These are phyloP conservation scores for Ustulina deusta DNA, from an alignment of 2,329 filamentous ascomycete genomes.

Conservation along the genomic window DNA sequence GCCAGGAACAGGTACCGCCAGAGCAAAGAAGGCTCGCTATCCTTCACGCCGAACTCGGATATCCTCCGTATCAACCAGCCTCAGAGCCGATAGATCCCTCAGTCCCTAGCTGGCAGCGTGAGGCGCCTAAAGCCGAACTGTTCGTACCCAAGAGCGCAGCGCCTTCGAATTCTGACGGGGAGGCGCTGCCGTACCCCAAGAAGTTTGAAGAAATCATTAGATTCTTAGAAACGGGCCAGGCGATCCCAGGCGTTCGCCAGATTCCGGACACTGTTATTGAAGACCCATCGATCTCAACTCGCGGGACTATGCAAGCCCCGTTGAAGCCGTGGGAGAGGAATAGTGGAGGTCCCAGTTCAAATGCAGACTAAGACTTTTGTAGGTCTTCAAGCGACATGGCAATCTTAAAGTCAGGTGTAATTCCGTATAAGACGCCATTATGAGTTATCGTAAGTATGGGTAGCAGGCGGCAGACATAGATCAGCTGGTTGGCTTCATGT, in stretches of 20 bases:
- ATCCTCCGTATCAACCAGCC: conserved; percentile 18
- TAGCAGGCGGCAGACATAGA: background rate
- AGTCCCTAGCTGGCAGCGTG: conserved; percentile 51
- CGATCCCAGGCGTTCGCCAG: conserved; percentile 80
- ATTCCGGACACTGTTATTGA: conserved; percentile 77
- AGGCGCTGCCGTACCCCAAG: conserved; percentile 70
- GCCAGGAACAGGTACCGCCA: conserved; percentile 24
- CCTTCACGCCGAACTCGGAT: conserved; percentile 32
- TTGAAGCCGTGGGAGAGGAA: conserved; percentile 74
- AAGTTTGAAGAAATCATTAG: conserved; percentile 81
- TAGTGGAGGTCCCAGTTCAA: background rate
- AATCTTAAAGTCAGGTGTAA: background rate
- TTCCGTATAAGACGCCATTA: background rate
- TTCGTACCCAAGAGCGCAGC: conserved; percentile 46
- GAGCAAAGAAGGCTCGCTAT: conserved; percentile 36
- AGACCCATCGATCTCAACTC: conserved; percentile 61
- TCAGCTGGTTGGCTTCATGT: background rate
- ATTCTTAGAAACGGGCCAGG: conserved; percentile 76
- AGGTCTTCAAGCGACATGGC: conserved; percentile 5
- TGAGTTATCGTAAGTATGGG: background rate
- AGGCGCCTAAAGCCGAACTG: conserved; percentile 50
- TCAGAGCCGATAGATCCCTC: conserved; percentile 30
- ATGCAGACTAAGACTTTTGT: conserved; percentile 17
- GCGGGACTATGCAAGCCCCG: conserved; percentile 48
- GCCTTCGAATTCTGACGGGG: conserved; percentile 46